Conservation (phyloP, 176 grass and related monocot species). For the Hyparrhenia diplandra region DNA sequence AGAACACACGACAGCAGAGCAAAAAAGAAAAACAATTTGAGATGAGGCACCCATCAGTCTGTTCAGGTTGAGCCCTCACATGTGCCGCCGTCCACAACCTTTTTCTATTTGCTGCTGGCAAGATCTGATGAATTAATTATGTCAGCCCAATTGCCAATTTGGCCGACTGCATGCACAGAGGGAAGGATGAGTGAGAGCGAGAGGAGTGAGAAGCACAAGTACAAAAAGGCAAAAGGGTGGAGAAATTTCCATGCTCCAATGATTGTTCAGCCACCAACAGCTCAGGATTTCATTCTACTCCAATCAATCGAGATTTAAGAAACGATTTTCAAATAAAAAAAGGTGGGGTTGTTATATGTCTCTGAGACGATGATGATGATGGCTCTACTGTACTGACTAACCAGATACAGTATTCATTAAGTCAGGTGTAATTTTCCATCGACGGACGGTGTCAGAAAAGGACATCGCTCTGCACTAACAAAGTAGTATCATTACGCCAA, state of each 20-base stretch:
- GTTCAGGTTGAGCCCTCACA: conserved; percentile 26
- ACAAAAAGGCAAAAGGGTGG: conserved; percentile 21
- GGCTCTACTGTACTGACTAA: neutral
- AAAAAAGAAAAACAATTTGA: conserved; percentile 24
- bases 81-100: conserved; percentile 30
- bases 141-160: conserved; percentile 21
- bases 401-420: conserved; percentile 10
- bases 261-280: conserved; percentile 32
- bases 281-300: conserved; percentile 17
- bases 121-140: neutral
- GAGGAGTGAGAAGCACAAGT: conserved; percentile 7
- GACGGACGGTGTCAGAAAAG: conserved; percentile 24
- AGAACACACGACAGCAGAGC: neutral
- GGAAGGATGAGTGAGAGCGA: neutral
- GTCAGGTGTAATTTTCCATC: conserved; percentile 8
- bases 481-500: conserved; percentile 6
- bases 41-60: conserved; percentile 15
- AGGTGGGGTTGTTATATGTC: neutral
- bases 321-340: neutral
- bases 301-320: conserved; percentile 20
- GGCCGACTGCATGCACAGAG: neutral
- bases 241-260: conserved; percentile 42
- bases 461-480: conserved; percentile 21
- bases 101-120: neutral
- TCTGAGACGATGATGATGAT: neutral